Base-by-base conservation (phyloP, 2,329 filamentous ascomycete genomes). In the Parastagonospora avenae region DNA sequence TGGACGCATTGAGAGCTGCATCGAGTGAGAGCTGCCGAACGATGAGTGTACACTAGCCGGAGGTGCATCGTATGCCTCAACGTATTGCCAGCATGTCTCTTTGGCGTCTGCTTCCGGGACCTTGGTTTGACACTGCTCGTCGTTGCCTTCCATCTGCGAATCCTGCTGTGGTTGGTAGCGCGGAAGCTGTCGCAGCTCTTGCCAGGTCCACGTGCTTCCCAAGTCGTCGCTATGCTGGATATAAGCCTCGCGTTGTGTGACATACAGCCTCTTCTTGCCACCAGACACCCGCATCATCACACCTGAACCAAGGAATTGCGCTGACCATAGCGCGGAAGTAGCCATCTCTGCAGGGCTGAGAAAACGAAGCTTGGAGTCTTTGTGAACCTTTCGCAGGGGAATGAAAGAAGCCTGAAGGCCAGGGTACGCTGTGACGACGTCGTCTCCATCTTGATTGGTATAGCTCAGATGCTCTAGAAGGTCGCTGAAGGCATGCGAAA, bases 231-330 rank as follows among this genome's bases (percentile, higher is more conserved):
- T 70, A 54, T 85, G 82, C 64, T 93, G 90, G 2, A 90, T 74
- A 58, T 93, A 93, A 1, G 87, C 87, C 59, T 89, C 85, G 3
- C 86, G 83, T 51, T 90, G 87, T 1, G 90, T 93, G 50, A 92
- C 80, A 72, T 89, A 93, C 10, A 93, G 80, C 8, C 89, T 82
- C 54, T 86, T 85, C 55, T 78, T 72, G 8, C 77, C 78, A 19
- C 82, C 80, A 8, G 83, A 80, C 28, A 85, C 81, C 63, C 87
- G 85, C 89, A 92, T 92, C 63, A 90, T 82, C 32, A 92, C 83
- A 41, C 83, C 85, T 1, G 87, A 86, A 42, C 80, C 80, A 27
- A 93, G 79, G 55, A 92, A 92, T 8, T 83, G 79, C 2, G 86
- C 83, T 44, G 86, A 84, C 90, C 90, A 93, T 2, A 86, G 73